Evolutionary conservation across 2,329 filamentous ascomycete genomes (phyloP), one percentile per base, ranked within the genome.

Genomic region (Cadophora sp.): DNA sequence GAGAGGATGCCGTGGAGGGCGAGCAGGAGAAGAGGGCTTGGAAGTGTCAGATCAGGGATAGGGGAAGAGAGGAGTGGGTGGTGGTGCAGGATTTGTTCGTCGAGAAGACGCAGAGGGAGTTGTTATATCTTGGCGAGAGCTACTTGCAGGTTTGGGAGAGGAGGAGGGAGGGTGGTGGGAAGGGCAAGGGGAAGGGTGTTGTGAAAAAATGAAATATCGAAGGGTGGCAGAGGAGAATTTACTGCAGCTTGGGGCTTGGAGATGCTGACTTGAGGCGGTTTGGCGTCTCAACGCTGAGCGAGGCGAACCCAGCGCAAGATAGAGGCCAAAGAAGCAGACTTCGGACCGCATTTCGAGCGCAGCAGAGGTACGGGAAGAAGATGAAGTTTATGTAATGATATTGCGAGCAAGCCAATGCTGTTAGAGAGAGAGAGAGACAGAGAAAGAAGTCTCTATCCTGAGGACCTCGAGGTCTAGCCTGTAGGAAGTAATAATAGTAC

Each of bases 91-190:
- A 99, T 82, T 79, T 99, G 73, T 97, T 91, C 78, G 95, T 99
- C 7, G 92, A 97, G 78, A 90, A 91, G 80, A 92, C 96, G 24
- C 91, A 95, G 80, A 92, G 88, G 71, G 95, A 99, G 83, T 86
- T 97, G 74, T 79, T 99, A 72, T 97, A 97, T 77, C 91, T 97
- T 0, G 93, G 95, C 63, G 96, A 99, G 85, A 92, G 92, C 66
- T 98, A 98, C 83, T 81, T 98, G 68, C 97, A 98, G 87, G 89
- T 99, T 55, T 98, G 96, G 96, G 96, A 98, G 83, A 86, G 92
- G 79, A 87, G 94, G 80, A 90, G 87, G 55, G 72, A 74, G 51
- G 64, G 55, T 29, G 70, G 65, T 60, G 60, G 31, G 16, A 68
- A 67, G 43, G 64, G 68, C 53, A 73, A 74, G 43, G 66, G 58